Percentiles rank a stretch among this genome's conserved stretches.
Conservation (phyloP, 192 early-diverging fungal species). For the Umbelopsis ramanniana region DNA sequence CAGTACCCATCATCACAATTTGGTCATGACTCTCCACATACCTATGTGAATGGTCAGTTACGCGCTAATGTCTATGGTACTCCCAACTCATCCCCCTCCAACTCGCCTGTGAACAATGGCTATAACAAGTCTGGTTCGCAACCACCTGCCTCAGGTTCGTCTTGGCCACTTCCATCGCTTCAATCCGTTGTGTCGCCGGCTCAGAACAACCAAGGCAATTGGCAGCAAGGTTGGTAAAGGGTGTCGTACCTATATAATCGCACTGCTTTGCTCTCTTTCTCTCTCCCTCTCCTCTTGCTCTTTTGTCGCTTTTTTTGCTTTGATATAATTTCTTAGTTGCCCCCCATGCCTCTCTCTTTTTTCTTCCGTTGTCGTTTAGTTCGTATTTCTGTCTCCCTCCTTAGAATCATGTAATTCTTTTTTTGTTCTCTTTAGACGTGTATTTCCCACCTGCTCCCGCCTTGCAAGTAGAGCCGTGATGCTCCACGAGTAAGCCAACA, state of each 20-base stretch:
- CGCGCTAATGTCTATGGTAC: slow-evolving; percentile 33
- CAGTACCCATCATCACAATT: neutral
- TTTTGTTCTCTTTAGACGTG: slow-evolving; percentile 17
- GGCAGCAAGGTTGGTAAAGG: neutral
- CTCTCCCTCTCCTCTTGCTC: neutral
- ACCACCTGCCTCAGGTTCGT: neutral
- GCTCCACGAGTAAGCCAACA: no score
- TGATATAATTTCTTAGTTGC: neutral
- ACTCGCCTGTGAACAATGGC: slow-evolving; percentile 25
- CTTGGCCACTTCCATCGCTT: slow-evolving; percentile 31
- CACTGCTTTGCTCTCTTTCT: neutral
- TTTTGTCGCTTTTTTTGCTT: neutral
- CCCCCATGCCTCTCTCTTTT: neutral
- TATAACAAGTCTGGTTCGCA: slow-evolving; percentile 1
- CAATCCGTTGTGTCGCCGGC: slow-evolving; percentile 29
- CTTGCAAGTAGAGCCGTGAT: no score
- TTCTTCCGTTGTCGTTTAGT: neutral
- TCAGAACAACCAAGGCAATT: slow-evolving; percentile 14
- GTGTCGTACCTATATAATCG: no score
- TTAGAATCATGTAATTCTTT: slow-evolving; percentile 18
- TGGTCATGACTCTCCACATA: slow-evolving; percentile 35
- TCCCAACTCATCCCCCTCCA: slow-evolving; percentile 36
- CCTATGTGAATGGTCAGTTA: slow-evolving; percentile 37
- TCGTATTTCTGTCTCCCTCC: neutral
- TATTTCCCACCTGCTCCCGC: neutral